A percentile compares a stretch with the other conserved stretches of the same genome.
Conservation (phyloP, 176 grass and related monocot genomes). For the Metroxylon sagu region DNA sequence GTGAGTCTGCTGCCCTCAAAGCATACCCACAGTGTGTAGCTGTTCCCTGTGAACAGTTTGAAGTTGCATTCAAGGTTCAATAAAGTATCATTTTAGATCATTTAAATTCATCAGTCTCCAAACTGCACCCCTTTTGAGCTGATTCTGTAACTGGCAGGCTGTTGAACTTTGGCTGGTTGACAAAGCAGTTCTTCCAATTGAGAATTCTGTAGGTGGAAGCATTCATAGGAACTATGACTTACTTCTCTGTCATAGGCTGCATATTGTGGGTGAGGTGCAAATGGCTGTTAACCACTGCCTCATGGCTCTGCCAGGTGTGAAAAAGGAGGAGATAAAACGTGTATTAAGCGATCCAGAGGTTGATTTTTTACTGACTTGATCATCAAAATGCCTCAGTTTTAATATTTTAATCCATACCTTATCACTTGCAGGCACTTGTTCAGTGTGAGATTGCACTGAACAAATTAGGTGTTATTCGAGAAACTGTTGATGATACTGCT, state of each 20-base stretch:
- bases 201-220: constrained; percentile 56
- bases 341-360: constrained; percentile 57
- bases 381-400: not conserved
- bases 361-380: not conserved
- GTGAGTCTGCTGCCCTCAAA: constrained; percentile 45
- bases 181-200: constrained; percentile 51
- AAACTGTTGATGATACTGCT: constrained; percentile 41
- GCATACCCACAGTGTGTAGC: constrained; percentile 36
- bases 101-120: too few relatives aligned
- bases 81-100: too few relatives aligned
- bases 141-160: constrained; percentile 30
- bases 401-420: not conserved
- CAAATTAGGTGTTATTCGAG: constrained; percentile 29
- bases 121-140: not conserved
- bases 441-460: constrained; percentile 44
- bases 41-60: constrained; percentile 46
- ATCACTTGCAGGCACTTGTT: constrained; percentile 35
- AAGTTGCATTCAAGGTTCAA: constrained; percentile 45
- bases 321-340: constrained; percentile 28
- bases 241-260: constrained; percentile 41
- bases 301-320: constrained; percentile 37
- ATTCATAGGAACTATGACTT: constrained; percentile 56
- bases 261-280: constrained; percentile 58
- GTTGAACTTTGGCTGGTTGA: constrained; percentile 50
- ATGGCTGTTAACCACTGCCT: constrained; percentile 44